phyloP scores from a whole-genome alignment of 2,329 filamentous ascomycete species.

The Cladorrhinum sp. region DNA sequence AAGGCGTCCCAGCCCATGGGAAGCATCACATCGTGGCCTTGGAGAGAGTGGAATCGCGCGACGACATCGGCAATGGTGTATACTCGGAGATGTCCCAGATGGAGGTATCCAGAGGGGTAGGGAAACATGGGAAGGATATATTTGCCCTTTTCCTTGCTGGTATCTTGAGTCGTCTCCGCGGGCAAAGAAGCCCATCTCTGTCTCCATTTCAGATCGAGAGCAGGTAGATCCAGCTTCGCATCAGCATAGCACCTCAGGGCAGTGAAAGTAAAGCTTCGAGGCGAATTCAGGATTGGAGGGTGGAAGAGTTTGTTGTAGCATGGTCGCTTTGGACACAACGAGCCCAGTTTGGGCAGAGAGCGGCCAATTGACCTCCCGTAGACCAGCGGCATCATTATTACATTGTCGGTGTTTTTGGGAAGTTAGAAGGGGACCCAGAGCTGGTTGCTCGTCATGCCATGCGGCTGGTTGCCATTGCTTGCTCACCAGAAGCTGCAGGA shows the following conservation, averaged over 20 bases:
- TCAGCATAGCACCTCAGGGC: constrained; percentile 34
- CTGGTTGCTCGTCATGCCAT: constrained; percentile 3
- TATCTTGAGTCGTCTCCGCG: background rate
- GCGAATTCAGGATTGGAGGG: background rate
- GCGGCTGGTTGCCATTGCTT: background rate
- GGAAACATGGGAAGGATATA: constrained; percentile 92
- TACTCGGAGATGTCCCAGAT: constrained; percentile 82
- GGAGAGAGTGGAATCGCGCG: constrained; percentile 70
- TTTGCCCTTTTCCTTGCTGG: constrained; percentile 36
- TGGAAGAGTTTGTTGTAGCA: background rate
- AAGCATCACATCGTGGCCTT: constrained; percentile 71
- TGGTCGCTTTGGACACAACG: constrained; percentile 9
- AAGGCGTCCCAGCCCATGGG: constrained; percentile 98
- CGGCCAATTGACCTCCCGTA: constrained; percentile 31
- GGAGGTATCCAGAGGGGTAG: constrained; percentile 82
- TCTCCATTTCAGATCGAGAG: constrained; percentile 53
- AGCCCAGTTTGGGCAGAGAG: constrained; percentile 23
- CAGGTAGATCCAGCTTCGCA: constrained; percentile 43
- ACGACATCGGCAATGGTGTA: constrained; percentile 89
- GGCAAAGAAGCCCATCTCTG: constrained; percentile 39
- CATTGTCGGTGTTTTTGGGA: constrained; percentile 19
- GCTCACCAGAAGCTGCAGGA: background rate
- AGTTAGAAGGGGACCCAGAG: background rate
- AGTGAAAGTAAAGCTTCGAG: constrained; percentile 14
- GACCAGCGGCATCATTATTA: constrained; percentile 29